Evolutionary conservation across 176 grass and related monocot species (phyloP), one percentile per base, ranked within the genome.

Genomic region (Ensete ventricosum): DNA sequence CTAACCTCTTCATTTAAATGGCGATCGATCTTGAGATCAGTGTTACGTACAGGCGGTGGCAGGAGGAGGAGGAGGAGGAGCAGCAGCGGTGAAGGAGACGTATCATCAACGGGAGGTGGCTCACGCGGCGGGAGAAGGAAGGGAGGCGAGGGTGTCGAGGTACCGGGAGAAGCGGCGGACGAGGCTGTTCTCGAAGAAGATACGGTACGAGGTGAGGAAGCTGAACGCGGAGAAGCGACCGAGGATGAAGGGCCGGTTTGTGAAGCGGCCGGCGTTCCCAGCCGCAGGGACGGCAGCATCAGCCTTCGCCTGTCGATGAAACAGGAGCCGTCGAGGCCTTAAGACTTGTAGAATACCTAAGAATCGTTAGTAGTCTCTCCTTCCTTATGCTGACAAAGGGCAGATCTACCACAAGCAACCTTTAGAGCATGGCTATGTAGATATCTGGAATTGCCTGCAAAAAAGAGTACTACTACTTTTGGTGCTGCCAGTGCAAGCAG

Each of bases 161-260:
- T 96, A 96, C 81, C 76, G 90, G 78, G 93, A 96, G 86, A 96
- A 96, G 87, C 83, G 93, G 86, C 86, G 90, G 65, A 90, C 87
- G 77, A 72, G 93, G 83, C 85, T 96, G 77, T 96, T 92, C 79
- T 85, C 93, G 5, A 96, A 96, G 87, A 96, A 96, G 87, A 96
- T 96, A 26, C 83, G 93, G 62, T 96, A 96, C 79, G 93, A 96
- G 83, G 93, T 96, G 81, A 81, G 93, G 24, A 96, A 92, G 78
- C 89, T 96, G 34, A 96, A 96, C 76, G 93, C 93, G 1, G 90
- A 96, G 93, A 96, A 96, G 80, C 83, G 93, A 53, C 93, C 93
- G 1, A 80, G 93, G 76, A 96, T 96, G 85, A 96, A 96, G 79
- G 93, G 93, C 64, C 90, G 93, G 9, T 96, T 96, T 76, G 90